Evolutionary conservation across 2,329 filamentous ascomycete genomes (phyloP).

Genomic region (Aspergillus versicolor): DNA sequence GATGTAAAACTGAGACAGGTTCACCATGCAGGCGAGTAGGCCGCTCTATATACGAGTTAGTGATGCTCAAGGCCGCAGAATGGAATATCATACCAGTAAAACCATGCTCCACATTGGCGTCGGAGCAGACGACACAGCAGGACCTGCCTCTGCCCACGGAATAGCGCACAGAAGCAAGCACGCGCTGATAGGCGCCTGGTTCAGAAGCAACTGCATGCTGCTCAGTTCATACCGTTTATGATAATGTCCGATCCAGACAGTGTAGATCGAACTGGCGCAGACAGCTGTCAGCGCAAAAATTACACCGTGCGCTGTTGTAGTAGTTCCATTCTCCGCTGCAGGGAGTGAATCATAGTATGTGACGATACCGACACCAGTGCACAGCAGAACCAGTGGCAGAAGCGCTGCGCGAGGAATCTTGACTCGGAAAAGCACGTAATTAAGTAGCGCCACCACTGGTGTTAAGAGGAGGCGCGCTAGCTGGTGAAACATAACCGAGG

Average conservation of each 20-base stretch:
- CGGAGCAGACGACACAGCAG: conserved; percentile 14
- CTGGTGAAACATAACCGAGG: conserved; percentile 25
- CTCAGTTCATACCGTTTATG: conserved; percentile 20
- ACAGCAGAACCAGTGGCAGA: conserved; percentile 18
- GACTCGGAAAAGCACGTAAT: conserved; percentile 19
- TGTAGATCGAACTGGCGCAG: conserved; percentile 22
- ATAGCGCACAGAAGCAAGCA: conserved; percentile 17
- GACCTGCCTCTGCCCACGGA: conserved; percentile 18
- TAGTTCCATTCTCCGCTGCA: conserved; percentile 9
- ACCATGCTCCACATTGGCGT: conserved; percentile 19
- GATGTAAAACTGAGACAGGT: conserved; percentile 26
- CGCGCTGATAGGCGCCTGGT: conserved; percentile 21
- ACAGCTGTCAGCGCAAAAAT: conserved; percentile 21
- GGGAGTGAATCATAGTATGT: conserved; percentile 22
- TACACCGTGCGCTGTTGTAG: conserved; percentile 17
- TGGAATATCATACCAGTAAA: conserved; percentile 8
- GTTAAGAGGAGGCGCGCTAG: conserved; percentile 22
- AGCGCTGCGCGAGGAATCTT: conserved; percentile 17
- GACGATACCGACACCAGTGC: conserved; percentile 20
- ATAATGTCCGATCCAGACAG: conserved; percentile 20
- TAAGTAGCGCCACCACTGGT: conserved; percentile 18
- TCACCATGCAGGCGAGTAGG: conserved; percentile 22
- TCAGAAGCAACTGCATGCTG: conserved; percentile 24
- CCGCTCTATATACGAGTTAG: conserved; percentile 17
- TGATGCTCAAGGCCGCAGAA: not conserved